Conservation (phyloP, 2,329 filamentous ascomycete genomes). For the Hypoxylon sp. region DNA sequence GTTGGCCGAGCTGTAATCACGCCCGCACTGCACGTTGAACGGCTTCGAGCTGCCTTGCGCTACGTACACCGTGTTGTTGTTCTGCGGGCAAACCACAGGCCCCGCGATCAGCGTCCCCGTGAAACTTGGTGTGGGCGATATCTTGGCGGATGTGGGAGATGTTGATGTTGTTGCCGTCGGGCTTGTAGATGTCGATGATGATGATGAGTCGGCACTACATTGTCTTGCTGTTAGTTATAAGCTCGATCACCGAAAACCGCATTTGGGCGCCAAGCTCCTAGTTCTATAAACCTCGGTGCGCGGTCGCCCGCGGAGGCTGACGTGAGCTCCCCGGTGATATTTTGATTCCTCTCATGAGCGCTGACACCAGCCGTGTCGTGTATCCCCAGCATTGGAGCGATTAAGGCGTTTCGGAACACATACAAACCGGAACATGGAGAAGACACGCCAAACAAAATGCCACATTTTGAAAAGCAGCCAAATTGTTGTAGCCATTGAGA, state of each 20-base stretch:
- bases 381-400: not conserved
- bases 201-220: slow-evolving; percentile 19
- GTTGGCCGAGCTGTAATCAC: slow-evolving; percentile 43
- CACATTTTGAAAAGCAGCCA: not conserved
- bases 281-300: not conserved
- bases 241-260: not conserved
- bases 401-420: not conserved
- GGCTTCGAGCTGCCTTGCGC: slow-evolving; percentile 39
- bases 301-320: slow-evolving; percentile 18
- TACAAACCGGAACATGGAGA: not conserved
- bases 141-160: slow-evolving; percentile 27
- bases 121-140: slow-evolving; percentile 42
- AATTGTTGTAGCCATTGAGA: not conserved
- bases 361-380: slow-evolving; percentile 6
- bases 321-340: slow-evolving; percentile 10
- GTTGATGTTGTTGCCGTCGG: slow-evolving; percentile 25
- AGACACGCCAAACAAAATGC: not conserved
- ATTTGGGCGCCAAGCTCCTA: slow-evolving; percentile 8
- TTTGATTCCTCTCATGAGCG: slow-evolving; percentile 6
- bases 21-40: slow-evolving; percentile 47
- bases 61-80: slow-evolving; percentile 47
- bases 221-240: slow-evolving; percentile 15
- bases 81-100: slow-evolving; percentile 40
- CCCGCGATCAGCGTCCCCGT: slow-evolving; percentile 32
- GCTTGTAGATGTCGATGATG: slow-evolving; percentile 16